Evolutionary conservation across 306 rosid species (phyloP).

Genomic region (Rosa chinensis): DNA sequence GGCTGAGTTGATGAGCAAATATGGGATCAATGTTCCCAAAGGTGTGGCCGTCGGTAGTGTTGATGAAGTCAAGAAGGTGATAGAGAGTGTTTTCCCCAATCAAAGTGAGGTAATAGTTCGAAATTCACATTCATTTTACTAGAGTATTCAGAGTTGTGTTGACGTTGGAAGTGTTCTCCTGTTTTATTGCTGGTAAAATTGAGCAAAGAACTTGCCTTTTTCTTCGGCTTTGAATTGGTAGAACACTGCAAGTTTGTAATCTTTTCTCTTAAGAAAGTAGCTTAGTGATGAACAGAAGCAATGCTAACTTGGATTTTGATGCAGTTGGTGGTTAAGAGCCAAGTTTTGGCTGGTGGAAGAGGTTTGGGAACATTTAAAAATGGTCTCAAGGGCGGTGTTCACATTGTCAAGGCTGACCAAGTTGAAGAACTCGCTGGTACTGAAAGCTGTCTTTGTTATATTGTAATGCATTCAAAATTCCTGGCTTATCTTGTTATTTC

Average conservation of each 20-base stretch:
- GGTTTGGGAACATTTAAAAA: slow-evolving; percentile 93
- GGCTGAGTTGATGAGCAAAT: slow-evolving; percentile 85
- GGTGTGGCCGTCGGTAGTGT: slow-evolving; percentile 45
- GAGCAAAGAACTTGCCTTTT: not conserved
- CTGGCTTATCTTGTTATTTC: not conserved
- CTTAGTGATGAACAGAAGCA: slow-evolving; percentile 3
- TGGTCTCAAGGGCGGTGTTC: slow-evolving; percentile 96
- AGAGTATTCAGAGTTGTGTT: not conserved
- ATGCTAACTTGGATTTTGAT: slow-evolving; percentile 34
- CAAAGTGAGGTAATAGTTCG: slow-evolving; percentile 44
- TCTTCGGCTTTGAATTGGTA: not conserved
- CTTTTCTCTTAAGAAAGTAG: not conserved
- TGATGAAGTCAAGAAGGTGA: slow-evolving; percentile 48
- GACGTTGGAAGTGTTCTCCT: too few species aligned
- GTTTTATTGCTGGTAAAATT: not conserved
- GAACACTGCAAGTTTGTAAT: not conserved
- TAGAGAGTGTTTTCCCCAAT: slow-evolving; percentile 60
- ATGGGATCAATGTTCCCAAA: slow-evolving; percentile 76
- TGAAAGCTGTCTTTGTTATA: slow-evolving; percentile 19
- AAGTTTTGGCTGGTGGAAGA: slow-evolving; percentile 96
- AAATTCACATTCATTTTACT: not conserved
- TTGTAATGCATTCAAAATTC: slow-evolving; percentile 3
- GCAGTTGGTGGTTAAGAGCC: slow-evolving; percentile 72
- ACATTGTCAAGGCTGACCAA: slow-evolving; percentile 79
- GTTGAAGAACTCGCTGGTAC: slow-evolving; percentile 93